Evolutionary conservation across 2,329 filamentous ascomycete species (phyloP).

Genomic region (Didymella sp.): DNA sequence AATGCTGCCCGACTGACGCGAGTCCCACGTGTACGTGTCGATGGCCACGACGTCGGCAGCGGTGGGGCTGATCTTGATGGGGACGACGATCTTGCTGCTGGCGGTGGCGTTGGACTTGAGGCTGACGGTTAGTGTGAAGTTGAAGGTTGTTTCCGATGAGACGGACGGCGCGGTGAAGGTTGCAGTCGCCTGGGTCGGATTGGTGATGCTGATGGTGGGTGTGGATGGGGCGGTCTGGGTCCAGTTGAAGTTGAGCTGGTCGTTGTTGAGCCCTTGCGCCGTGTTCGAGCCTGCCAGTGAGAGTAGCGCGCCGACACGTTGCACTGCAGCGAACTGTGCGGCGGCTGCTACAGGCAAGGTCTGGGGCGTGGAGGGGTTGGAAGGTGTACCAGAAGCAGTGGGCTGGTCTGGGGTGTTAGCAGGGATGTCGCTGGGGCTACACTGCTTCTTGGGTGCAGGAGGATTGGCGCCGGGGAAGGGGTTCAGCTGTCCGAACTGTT

Average conservation of each 20-base stretch:
- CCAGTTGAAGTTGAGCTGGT: slow-evolving; percentile 44
- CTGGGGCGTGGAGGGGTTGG: slow-evolving; percentile 7
- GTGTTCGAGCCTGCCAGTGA: slow-evolving; percentile 41
- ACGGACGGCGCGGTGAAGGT: slow-evolving; percentile 36
- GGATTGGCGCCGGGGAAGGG: slow-evolving; percentile 48
- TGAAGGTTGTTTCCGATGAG: slow-evolving; percentile 30
- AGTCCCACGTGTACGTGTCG: slow-evolving; percentile 45
- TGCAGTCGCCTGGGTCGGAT: slow-evolving; percentile 28
- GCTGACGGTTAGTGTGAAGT: slow-evolving; percentile 40
- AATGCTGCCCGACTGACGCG: slow-evolving; percentile 40
- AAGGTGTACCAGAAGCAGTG: not conserved
- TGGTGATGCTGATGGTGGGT: slow-evolving; percentile 28
- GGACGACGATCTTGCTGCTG: slow-evolving; percentile 37
- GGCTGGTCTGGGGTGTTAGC: not conserved
- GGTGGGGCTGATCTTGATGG: slow-evolving; percentile 36
- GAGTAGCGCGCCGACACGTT: slow-evolving; percentile 41
- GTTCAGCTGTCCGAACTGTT: slow-evolving; percentile 48
- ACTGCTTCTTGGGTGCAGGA: slow-evolving; percentile 36
- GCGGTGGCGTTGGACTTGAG: slow-evolving; percentile 35
- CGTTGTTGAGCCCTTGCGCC: slow-evolving; percentile 25
- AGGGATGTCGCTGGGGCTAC: slow-evolving; percentile 29
- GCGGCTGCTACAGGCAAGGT: slow-evolving; percentile 27
- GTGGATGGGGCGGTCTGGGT: slow-evolving; percentile 33
- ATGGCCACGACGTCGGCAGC: slow-evolving; percentile 40
- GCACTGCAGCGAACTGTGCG: slow-evolving; percentile 32